Conservation (phyloP, 2,329 filamentous ascomycete species). For the Phyllosticta paracitricarpa region DNA sequence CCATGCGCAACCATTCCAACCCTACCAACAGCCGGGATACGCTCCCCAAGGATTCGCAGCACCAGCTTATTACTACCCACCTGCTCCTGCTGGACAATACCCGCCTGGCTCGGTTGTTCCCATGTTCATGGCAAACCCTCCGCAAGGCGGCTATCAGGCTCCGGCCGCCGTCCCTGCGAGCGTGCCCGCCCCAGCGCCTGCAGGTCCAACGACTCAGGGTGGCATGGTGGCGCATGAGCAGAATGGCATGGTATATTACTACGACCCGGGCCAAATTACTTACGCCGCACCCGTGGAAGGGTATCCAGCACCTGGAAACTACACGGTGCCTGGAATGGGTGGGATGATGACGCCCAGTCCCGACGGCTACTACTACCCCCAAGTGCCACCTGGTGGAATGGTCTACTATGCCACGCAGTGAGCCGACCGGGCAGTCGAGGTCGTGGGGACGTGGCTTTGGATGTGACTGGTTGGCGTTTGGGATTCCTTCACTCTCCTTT, state of each 20-base stretch:
- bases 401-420: constrained; percentile 49
- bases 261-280: constrained; percentile 63
- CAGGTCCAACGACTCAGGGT: constrained; percentile 33
- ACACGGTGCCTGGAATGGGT: constrained; percentile 56
- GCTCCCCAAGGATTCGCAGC: constrained; percentile 32
- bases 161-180: constrained; percentile 19
- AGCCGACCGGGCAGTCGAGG: neutral
- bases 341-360: constrained; percentile 64
- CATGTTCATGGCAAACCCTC: constrained; percentile 47
- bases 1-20: constrained; percentile 80
- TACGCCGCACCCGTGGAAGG: constrained; percentile 34
- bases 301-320: constrained; percentile 33
- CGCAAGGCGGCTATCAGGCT: constrained; percentile 37
- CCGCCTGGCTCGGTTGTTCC: constrained; percentile 40
- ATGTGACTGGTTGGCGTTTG: neutral
- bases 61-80: constrained; percentile 53
- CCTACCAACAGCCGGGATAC: constrained; percentile 53
- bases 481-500: neutral
- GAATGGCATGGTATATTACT: constrained; percentile 95
- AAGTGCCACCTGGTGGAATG: constrained; percentile 31
- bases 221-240: constrained; percentile 70
- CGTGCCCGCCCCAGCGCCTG: constrained; percentile 13
- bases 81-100: constrained; percentile 27
- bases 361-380: constrained; percentile 48
- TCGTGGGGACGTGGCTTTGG: neutral